These are phyloP conservation scores for Cyclospora cayetanensis DNA, from an alignment of 169 alveolate genomes.

Conservation along the genomic window DNA sequence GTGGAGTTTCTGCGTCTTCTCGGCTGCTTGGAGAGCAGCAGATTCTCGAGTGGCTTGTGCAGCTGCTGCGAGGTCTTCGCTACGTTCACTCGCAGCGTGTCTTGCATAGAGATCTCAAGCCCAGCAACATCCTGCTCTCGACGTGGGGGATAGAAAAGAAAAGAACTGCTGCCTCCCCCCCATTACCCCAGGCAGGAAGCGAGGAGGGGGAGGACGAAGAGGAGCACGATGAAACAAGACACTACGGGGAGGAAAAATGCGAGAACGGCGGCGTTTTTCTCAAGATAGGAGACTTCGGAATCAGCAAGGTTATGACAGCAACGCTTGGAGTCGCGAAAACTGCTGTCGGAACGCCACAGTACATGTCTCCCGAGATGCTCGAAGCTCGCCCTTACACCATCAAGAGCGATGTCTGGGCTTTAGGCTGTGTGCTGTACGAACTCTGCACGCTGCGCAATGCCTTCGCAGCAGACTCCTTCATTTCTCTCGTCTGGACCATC, in stretches of 20 bases:
- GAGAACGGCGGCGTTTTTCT: conserved; percentile 57
- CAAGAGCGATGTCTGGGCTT: conserved; percentile 99
- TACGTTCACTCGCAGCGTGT: conserved; percentile 92
- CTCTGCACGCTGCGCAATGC: conserved; percentile 89
- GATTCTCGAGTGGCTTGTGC: conserved; percentile 83
- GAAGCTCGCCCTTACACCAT: conserved; percentile 93
- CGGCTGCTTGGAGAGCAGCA: conserved; percentile 25
- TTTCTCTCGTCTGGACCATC: conserved; percentile 86
- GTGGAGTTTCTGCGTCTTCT: too few species aligned
- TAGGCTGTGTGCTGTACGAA: conserved; percentile 92
- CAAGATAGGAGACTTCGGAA: conserved; percentile 95
- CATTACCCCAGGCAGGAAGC: background rate
- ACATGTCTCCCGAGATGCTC: conserved; percentile 99
- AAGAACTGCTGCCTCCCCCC: background rate
- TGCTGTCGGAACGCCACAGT: conserved; percentile 99
- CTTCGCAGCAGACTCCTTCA: conserved; percentile 85
- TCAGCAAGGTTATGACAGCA: conserved; percentile 90
- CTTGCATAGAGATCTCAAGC: conserved; percentile 93
- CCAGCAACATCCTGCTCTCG: conserved; percentile 91
- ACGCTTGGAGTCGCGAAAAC: conserved; percentile 85
- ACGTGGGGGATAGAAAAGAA: background rate
- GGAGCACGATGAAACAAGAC: background rate
- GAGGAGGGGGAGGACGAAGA: background rate
- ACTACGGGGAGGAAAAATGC: background rate
- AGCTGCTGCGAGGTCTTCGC: conserved; percentile 87